Evolutionary conservation across 345 rosid genomes (phyloP).

Genomic region (Turnera subulata): DNA sequence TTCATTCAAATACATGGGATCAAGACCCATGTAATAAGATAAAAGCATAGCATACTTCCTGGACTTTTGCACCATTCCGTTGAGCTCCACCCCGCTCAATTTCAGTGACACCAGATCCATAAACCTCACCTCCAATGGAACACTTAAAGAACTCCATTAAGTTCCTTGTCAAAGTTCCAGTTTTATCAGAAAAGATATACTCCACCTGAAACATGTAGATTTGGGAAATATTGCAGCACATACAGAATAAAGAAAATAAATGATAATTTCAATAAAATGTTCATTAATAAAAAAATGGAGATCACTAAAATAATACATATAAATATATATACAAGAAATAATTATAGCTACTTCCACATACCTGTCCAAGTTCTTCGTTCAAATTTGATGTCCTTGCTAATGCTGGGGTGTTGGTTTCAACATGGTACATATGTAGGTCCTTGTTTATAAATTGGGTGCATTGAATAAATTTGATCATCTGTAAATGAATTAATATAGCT

Average conservation of each 20-base stretch:
- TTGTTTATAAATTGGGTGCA: constrained; percentile 92
- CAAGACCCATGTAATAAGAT: not conserved
- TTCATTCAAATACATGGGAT: not conserved
- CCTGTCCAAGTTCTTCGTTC: constrained; percentile 99
- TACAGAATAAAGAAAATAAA: not conserved
- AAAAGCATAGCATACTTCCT: constrained; percentile 47
- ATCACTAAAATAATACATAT: not conserved
- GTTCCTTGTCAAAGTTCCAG: constrained; percentile 98
- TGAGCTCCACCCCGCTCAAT: constrained; percentile 78
- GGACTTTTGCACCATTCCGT: constrained; percentile 63
- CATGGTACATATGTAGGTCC: constrained; percentile 88
- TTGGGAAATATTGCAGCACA: constrained; percentile 3
- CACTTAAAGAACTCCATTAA: constrained; percentile 99
- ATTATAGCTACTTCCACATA: constrained; percentile 19
- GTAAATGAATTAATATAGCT: constrained; percentile 22
- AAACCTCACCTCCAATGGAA: constrained; percentile 91
- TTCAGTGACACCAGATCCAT: constrained; percentile 93
- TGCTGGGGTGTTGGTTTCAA: constrained; percentile 89
- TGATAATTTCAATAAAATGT: not conserved
- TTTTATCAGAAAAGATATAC: constrained; percentile 96
- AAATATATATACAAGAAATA: not conserved
- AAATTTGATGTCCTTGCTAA: constrained; percentile 95
- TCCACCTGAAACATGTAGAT: constrained; percentile 81
- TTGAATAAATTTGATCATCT: constrained; percentile 98
- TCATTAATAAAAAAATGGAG: no score